These are phyloP conservation scores for Eruca vesicaria DNA, from an alignment of 441 rosid species.

Conservation along the genomic window DNA sequence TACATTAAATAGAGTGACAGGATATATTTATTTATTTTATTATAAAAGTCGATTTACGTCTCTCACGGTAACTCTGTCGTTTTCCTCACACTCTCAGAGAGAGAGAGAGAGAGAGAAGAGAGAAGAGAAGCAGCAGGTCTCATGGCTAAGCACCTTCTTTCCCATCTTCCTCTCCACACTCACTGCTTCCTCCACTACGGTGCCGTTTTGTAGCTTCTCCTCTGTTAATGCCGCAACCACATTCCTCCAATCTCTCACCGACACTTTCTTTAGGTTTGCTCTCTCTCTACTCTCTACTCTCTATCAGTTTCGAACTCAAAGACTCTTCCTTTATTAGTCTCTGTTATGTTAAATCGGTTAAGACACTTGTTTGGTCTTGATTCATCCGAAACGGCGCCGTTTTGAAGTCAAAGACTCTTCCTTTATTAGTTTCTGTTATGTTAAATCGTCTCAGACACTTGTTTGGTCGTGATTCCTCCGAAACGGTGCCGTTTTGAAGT, in stretches of 20 bases:
- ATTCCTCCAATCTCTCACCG: slow-evolving; percentile 15
- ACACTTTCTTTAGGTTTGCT: slow-evolving; percentile 16
- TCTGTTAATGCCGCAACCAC: slow-evolving; percentile 2
- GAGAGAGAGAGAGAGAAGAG: slow-evolving; percentile 7
- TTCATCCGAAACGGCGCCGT: slow-evolving; percentile 19
- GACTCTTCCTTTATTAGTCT: neutral
- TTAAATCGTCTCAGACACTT: too few species aligned
- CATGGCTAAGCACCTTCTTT: slow-evolving; percentile 39
- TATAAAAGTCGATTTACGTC: slow-evolving; percentile 15
- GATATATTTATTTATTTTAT: neutral
- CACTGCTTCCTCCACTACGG: slow-evolving; percentile 30
- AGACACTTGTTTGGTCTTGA: too few species aligned
- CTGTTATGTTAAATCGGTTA: neutral
- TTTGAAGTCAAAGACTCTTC: too few species aligned
- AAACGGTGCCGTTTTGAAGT: too few species aligned
- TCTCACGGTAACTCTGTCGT: slow-evolving; percentile 43
- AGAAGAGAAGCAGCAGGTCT: slow-evolving; percentile 18
- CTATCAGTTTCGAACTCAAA: neutral
- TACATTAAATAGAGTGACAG: slow-evolving; percentile 7
- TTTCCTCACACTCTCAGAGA: slow-evolving; percentile 30
- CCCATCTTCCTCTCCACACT: slow-evolving; percentile 30
- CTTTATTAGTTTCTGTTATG: too few species aligned
- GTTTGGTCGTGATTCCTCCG: too few species aligned
- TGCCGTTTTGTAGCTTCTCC: slow-evolving; percentile 33
- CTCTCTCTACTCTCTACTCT: neutral